Percentiles rank a stretch among this genome's conserved stretches.
Evolutionary conservation across 805 yeast species (phyloP).

Genomic region (Yarrowia sp.): DNA sequence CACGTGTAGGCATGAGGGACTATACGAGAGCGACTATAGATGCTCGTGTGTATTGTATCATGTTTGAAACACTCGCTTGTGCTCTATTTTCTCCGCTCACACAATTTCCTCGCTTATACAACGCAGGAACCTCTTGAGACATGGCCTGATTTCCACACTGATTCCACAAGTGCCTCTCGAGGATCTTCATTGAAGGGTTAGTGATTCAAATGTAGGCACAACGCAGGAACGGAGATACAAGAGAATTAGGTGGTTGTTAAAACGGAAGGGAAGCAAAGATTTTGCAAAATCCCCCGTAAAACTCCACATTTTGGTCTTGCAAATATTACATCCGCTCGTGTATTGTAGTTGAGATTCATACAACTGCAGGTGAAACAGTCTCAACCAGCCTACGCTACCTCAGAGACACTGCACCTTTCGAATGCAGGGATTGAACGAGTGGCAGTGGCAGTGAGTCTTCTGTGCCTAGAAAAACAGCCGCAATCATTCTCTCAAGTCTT

Average conservation of each 20-base stretch:
- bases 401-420: constrained; percentile 6
- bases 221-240: constrained; percentile 1
- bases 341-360: too few relatives aligned
- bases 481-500: too few relatives aligned
- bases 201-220: neutral
- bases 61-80: too few relatives aligned
- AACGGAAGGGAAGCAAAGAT: too few relatives aligned
- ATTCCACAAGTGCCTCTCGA: neutral
- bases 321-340: too few relatives aligned
- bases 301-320: too few relatives aligned
- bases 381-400: constrained; percentile 10
- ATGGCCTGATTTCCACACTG: neutral
- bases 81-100: neutral
- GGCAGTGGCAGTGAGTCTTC: too few relatives aligned
- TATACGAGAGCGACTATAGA: too few relatives aligned
- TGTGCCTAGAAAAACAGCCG: too few relatives aligned
- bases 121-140: constrained; percentile 13
- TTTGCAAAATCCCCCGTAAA: too few relatives aligned
- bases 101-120: neutral
- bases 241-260: neutral
- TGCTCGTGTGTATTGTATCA: too few relatives aligned
- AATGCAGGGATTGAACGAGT: constrained; percentile 3
- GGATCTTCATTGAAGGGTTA: neutral
- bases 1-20: constrained; percentile 4
- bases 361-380: constrained; percentile 2